These are phyloP conservation scores for Tolypocladium tundrense DNA, from an alignment of 2,329 filamentous ascomycete species.

Conservation along the genomic window DNA sequence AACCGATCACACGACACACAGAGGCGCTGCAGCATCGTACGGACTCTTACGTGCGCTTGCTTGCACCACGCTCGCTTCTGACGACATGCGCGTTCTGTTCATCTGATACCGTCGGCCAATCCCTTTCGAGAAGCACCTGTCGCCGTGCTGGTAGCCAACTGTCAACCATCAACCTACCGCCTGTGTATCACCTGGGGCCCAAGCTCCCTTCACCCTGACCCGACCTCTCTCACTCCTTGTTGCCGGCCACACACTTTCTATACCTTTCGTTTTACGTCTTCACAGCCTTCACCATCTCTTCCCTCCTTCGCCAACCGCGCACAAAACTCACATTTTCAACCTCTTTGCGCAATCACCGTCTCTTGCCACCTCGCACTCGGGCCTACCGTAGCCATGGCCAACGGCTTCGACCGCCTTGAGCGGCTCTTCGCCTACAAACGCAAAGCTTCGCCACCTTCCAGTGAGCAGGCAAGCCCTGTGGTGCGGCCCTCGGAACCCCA, in stretches of 20 bases:
- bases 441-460: constrained; percentile 18
- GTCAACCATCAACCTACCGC: not conserved
- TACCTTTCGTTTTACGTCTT: not conserved
- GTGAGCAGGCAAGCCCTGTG: constrained; percentile 11
- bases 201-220: not conserved
- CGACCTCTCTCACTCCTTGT: not conserved
- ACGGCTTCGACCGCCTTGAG: constrained; percentile 39
- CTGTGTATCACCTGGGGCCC: not conserved
- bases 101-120: not conserved
- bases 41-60: not conserved
- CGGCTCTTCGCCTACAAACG: constrained; percentile 39
- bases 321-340: not conserved
- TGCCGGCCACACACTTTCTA: not conserved
- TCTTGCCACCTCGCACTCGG: not conserved
- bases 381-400: constrained; percentile 31
- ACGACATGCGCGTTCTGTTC: not conserved
- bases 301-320: not conserved
- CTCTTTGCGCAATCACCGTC: not conserved
- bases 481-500: constrained; percentile 18
- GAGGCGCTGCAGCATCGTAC: not conserved
- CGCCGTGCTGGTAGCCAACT: not conserved
- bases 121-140: not conserved
- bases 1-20: constrained; percentile 1
- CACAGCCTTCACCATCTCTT: not conserved
- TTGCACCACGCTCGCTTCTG: constrained; percentile 1